phyloP scores from a whole-genome alignment of 106 monocot species.

The Chionographis japonica region DNA sequence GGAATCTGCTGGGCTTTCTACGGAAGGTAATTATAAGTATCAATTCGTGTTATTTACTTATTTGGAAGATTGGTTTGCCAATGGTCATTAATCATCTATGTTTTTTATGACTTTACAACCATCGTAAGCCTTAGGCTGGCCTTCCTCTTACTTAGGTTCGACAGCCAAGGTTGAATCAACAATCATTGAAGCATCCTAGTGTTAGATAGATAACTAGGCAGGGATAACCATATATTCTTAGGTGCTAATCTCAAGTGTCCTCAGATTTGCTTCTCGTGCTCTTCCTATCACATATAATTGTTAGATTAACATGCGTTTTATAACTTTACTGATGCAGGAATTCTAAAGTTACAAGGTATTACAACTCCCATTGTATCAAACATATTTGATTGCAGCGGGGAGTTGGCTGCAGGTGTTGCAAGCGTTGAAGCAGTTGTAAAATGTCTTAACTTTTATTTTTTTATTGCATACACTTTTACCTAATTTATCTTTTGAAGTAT shows the following conservation, averaged over 20 bases:
- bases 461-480: background rate
- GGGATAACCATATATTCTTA: no score
- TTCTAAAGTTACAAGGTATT: constrained; percentile 26
- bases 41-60: background rate
- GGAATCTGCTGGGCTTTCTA: constrained; percentile 56
- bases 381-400: constrained; percentile 63
- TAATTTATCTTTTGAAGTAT: constrained; percentile 5
- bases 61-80: no score
- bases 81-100: background rate
- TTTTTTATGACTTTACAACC: background rate
- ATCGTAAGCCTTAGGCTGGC: no score
- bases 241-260: no score
- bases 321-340: constrained; percentile 41
- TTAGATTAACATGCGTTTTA: background rate
- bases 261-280: background rate
- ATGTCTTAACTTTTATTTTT: constrained; percentile 12
- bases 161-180: no score
- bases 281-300: background rate
- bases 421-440: constrained; percentile 80
- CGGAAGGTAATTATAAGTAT: constrained; percentile 50
- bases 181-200: no score
- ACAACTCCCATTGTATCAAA: constrained; percentile 67
- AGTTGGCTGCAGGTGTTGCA: constrained; percentile 64
- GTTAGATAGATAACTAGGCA: no score
- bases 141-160: no score